Conservation (phyloP, 78 protist species). For the Chrysochromulina tobinii region DNA sequence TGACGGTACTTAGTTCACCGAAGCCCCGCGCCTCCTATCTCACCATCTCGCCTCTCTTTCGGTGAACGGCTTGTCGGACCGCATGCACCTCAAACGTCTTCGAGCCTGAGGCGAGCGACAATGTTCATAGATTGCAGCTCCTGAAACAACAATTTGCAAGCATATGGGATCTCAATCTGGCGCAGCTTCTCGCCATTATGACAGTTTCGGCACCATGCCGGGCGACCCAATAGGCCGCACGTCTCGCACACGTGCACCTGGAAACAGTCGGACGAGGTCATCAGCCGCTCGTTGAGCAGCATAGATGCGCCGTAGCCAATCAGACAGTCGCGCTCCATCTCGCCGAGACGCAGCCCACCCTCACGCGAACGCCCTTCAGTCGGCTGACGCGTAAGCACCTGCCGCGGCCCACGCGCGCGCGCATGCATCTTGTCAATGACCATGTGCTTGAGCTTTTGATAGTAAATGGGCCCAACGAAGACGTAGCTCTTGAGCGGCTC, state of each 20-base stretch:
- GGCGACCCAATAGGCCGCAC: conserved; percentile 84
- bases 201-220: conserved; percentile 94
- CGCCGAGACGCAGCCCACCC: conserved; percentile 99
- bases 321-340: conserved; percentile 88
- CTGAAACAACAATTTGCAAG: conserved; percentile 96
- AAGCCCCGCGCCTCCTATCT: no score
- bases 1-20: no score
- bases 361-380: conserved; percentile 97
- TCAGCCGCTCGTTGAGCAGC: conserved; percentile 73
- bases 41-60: no score
- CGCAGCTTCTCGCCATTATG: conserved; percentile 45
- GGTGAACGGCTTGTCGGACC: background rate
- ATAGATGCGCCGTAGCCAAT: conserved; percentile 91
- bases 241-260: background rate
- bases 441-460: conserved; percentile 98
- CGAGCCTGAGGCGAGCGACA: conserved; percentile 1
- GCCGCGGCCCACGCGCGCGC: conserved; percentile 94
- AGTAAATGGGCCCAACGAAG: conserved; percentile 99
- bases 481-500: conserved; percentile 79
- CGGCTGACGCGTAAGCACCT: conserved; percentile 99
- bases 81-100: background rate
- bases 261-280: conserved; percentile 29
- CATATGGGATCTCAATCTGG: conserved; percentile 90
- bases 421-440: conserved; percentile 99
- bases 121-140: conserved; percentile 79